phyloP scores from a whole-genome alignment of 257 asterid species.

The Petunia secreta region DNA sequence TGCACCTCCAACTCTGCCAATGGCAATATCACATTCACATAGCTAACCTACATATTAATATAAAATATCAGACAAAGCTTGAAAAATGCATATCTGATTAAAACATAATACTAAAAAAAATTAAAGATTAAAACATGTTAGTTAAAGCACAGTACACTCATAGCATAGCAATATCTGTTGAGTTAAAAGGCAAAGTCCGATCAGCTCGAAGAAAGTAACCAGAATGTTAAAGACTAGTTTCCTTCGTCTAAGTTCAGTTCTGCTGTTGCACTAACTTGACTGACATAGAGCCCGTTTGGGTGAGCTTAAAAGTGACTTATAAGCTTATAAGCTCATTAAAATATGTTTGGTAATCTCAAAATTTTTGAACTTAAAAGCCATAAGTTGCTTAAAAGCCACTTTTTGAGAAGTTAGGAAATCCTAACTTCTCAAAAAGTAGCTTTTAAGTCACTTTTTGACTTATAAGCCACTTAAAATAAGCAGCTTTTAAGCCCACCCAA shows the following conservation, averaged over 20 bases:
- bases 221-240: background rate
- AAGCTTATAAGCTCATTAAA: no score
- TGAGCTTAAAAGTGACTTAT: no score
- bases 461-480: no score
- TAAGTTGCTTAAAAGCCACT: no score
- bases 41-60: slow-evolving; percentile 57
- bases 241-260: background rate
- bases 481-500: no score
- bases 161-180: background rate
- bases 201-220: background rate
- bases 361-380: no score
- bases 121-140: background rate
- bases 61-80: background rate
- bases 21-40: slow-evolving; percentile 66
- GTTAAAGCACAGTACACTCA: background rate
- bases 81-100: background rate
- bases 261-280: slow-evolving; percentile 2
- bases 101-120: background rate
- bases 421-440: no score
- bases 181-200: background rate
- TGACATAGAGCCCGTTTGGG: no score
- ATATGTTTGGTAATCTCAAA: no score
- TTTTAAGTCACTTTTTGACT: no score
- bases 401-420: no score
- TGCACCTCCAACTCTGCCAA: slow-evolving; percentile 88